A percentile compares a stretch with the other conserved stretches of the same genome.
phyloP scores from a whole-genome alignment of 345 rosid species.

The Fremontodendron californicum region DNA sequence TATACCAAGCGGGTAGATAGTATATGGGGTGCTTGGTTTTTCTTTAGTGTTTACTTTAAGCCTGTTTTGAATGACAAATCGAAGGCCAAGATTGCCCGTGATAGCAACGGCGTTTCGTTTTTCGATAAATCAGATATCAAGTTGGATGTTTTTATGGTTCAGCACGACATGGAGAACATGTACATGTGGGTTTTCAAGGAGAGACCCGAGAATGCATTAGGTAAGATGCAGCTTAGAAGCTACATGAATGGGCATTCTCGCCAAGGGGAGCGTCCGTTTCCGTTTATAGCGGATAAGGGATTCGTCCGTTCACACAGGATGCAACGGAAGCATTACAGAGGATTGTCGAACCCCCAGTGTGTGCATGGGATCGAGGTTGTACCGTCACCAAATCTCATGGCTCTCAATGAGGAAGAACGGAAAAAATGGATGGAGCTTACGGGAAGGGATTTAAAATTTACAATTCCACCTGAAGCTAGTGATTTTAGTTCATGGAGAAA shows the following conservation, averaged over 20 bases:
- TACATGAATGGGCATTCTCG: background rate
- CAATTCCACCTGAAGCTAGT: slow-evolving; percentile 32
- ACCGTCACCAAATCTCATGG: background rate
- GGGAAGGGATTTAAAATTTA: slow-evolving; percentile 74
- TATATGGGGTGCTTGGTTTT: slow-evolving; percentile 2
- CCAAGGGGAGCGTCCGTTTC: background rate
- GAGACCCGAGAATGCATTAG: background rate
- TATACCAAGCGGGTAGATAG: slow-evolving; percentile 55
- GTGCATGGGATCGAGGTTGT: background rate
- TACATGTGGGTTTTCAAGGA: slow-evolving; percentile 1
- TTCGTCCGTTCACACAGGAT: slow-evolving; percentile 89
- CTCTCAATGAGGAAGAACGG: slow-evolving; percentile 21
- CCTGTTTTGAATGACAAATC: background rate
- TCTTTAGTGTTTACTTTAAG: background rate
- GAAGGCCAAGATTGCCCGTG: background rate
- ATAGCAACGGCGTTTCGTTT: background rate
- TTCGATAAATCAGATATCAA: background rate
- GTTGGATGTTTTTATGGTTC: background rate
- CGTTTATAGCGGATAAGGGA: slow-evolving; percentile 65
- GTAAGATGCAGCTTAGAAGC: background rate
- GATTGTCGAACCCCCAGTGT: background rate
- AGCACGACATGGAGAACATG: background rate
- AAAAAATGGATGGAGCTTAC: slow-evolving; percentile 90
- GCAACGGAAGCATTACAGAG: background rate
- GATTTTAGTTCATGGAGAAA: background rate